Evolutionary conservation across 2,329 filamentous ascomycete genomes (phyloP).

Genomic region (Mycosphaerella arachidis): DNA sequence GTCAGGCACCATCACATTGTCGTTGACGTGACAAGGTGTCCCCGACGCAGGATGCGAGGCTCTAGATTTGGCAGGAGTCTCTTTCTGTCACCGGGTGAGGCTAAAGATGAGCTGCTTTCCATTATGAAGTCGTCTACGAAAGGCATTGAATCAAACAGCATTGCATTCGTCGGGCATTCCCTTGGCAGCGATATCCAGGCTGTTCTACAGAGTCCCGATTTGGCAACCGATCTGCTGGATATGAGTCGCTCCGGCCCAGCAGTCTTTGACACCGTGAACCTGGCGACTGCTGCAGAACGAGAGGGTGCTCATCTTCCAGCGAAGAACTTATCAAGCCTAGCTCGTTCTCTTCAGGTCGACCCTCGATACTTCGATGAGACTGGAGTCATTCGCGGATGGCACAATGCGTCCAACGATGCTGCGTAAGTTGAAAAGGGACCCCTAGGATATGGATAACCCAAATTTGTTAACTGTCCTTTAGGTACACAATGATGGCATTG

Average conservation of each 20-base stretch:
- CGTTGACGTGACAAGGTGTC: not conserved
- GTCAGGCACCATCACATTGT: slow-evolving; percentile 45
- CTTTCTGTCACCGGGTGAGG: slow-evolving; percentile 4
- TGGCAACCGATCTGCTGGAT: slow-evolving; percentile 34
- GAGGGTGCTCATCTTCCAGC: slow-evolving; percentile 7
- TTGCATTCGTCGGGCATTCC: slow-evolving; percentile 60
- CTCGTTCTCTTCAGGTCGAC: slow-evolving; percentile 60
- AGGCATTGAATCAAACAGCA: slow-evolving; percentile 9
- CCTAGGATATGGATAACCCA: no score
- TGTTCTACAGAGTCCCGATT: slow-evolving; percentile 46
- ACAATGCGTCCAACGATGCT: slow-evolving; percentile 33
- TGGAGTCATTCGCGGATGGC: slow-evolving; percentile 44
- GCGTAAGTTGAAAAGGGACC: slow-evolving; percentile 11
- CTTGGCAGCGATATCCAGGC: slow-evolving; percentile 60
- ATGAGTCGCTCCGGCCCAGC: slow-evolving; percentile 39
- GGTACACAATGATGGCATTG: slow-evolving; percentile 26
- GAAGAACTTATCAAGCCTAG: slow-evolving; percentile 59
- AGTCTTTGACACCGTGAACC: slow-evolving; percentile 50
- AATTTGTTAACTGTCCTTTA: no score
- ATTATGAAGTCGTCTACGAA: not conserved
- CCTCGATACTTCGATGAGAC: slow-evolving; percentile 33
- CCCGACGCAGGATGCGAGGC: not conserved
- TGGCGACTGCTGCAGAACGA: slow-evolving; percentile 7
- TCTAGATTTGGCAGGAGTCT: slow-evolving; percentile 13
- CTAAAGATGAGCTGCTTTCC: slow-evolving; percentile 1